These are phyloP conservation scores for Botryotinia globosa DNA, from an alignment of 2,329 filamentous ascomycete species.

Conservation along the genomic window DNA sequence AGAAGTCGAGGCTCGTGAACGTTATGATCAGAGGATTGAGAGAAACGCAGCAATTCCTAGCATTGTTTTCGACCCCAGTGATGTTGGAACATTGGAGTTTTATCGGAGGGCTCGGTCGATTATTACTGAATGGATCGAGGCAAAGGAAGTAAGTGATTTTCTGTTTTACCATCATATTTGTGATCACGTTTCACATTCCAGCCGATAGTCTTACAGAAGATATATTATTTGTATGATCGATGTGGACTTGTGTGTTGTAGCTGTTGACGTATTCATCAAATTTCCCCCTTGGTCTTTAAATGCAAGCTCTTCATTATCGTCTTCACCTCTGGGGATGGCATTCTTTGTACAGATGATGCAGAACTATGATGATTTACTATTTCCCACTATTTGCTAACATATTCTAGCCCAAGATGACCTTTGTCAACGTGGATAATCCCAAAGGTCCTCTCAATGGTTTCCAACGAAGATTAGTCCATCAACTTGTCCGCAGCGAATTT, in stretches of 20 bases:
- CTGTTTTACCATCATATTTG: background rate
- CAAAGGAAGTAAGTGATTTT: conserved; percentile 26
- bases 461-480: conserved; percentile 64
- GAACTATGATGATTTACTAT: background rate
- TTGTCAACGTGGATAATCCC: conserved; percentile 46
- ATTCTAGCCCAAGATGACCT: conserved; percentile 35
- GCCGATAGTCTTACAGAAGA: background rate
- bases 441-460: conserved; percentile 50
- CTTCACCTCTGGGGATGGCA: background rate
- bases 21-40: conserved; percentile 35
- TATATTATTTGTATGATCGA: background rate
- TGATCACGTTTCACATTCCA: background rate
- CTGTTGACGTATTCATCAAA: background rate
- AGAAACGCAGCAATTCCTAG: conserved; percentile 31
- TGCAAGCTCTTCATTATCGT: background rate
- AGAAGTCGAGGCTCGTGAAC: conserved; percentile 46
- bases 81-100: conserved; percentile 31
- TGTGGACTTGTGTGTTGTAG: background rate
- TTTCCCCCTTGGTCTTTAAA: background rate
- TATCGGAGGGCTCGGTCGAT: conserved; percentile 29
- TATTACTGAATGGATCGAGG: conserved; percentile 32
- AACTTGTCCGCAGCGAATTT: conserved; percentile 62
- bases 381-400: background rate
- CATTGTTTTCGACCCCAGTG: conserved; percentile 30
- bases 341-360: background rate